Evolutionary conservation across 352 stramenopile genomes (phyloP).

Genomic region (Phytophthora rubi): DNA sequence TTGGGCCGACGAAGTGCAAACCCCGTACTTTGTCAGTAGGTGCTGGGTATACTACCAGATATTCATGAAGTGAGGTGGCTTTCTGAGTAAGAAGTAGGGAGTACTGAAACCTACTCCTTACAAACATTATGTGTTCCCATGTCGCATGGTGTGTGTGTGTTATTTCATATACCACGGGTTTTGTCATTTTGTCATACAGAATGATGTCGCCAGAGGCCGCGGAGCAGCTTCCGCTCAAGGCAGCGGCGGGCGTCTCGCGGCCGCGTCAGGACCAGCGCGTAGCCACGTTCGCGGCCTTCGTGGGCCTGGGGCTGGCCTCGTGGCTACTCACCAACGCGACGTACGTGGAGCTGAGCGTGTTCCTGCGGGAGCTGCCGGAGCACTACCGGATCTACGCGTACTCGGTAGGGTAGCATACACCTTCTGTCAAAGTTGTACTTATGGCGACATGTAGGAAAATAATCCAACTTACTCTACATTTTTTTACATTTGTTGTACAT

Average conservation of each 20-base stretch:
- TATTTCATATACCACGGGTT: not conserved
- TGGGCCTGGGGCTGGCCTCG: conserved; percentile 61
- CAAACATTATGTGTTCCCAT: too few species aligned
- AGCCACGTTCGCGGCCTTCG: conserved; percentile 57
- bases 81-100: too few species aligned
- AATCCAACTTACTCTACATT: too few species aligned
- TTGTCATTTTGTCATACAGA: not conserved
- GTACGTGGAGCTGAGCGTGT: conserved; percentile 67
- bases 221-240: conserved; percentile 15
- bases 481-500: not conserved
- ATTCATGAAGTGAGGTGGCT: too few species aligned
- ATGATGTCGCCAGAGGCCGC: conserved; percentile 11
- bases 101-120: too few species aligned
- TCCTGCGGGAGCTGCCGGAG: conserved; percentile 64
- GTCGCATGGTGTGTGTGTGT: too few species aligned
- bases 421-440: not conserved
- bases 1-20: too few species aligned
- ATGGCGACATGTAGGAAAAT: not conserved
- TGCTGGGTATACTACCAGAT: too few species aligned
- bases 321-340: conserved; percentile 77
- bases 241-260: not conserved
- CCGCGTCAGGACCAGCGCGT: conserved; percentile 19
- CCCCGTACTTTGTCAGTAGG: too few species aligned
- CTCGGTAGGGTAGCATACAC: conserved; percentile 35
- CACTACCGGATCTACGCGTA: conserved; percentile 75